Base-by-base conservation (phyloP, 2,329 filamentous ascomycete species). In the Celoporthe dispersa region DNA sequence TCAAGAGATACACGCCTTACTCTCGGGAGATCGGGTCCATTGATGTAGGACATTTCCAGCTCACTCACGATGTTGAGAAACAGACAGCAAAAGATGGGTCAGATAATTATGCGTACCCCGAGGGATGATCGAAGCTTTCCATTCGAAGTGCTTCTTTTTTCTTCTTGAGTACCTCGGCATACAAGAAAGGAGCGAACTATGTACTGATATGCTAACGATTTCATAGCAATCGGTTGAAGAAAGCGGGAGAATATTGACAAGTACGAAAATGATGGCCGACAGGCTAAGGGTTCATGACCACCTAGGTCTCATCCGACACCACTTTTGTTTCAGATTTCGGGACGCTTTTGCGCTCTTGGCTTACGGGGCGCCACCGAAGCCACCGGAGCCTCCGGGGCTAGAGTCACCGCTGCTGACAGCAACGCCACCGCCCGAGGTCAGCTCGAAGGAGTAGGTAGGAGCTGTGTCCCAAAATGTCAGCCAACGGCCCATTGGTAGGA, bases 401-500 rank as follows among this genome's bases (percentile, higher is more conserved):
- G 28, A 14, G 19, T n/a, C 55, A 31, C 55, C 63, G 12, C 66
- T 33, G 41, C 41, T 48, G 14, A 60, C 55, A 48, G 67, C 53
- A 25, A 65, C 64, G 25, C 70, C 70, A 35, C 67, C 67, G 28
- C 28, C 51, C 9, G 31, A 33, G 7, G 66, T 69, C 2, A 63
- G n/a, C 48, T 66, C 70, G 25, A 67, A 71, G 31, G 62, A 68
- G 57, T 71, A 67, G 8, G 57, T 71, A 9, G 70, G 70, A 16
- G 64, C 64, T 66, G 31, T 5, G n/a, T 2, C 8, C n/a, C n/a
- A 25, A 28, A n/a, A n/a, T 25, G n/a, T 53, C 48, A 53, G n/a
- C 25, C 44, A 12, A 53, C 48, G 22, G 48, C 48, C 4, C 22
- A 12, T 53, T 25, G 2, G 9, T 33, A 19, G 28, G 16, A 3